A percentile compares a stretch with the other conserved stretches of the same genome.
Conservation (phyloP, 2,329 filamentous ascomycete species). For the Apiospora hydei region DNA sequence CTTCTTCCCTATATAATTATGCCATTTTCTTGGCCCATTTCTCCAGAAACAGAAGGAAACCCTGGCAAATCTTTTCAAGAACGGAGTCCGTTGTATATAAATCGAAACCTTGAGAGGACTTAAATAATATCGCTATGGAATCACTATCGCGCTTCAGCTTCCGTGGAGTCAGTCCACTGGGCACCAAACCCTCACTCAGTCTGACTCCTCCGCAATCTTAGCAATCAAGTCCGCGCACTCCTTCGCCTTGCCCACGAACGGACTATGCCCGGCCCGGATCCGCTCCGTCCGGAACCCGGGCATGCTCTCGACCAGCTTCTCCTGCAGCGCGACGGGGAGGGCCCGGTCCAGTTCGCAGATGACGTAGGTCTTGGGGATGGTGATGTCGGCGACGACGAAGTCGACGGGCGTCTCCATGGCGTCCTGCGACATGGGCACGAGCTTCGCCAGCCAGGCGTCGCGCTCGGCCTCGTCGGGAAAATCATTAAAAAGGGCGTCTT, state of each 20-base stretch:
- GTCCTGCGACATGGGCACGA: neutral
- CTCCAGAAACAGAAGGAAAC: too few species aligned
- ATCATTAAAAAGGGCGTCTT: neutral
- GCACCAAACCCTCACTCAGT: neutral
- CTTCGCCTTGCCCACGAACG: conserved; percentile 18
- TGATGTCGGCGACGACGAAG: neutral
- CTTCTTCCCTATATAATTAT: too few species aligned
- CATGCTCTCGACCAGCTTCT: conserved; percentile 11
- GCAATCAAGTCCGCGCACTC: conserved; percentile 9
- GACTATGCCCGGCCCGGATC: conserved; percentile 23
- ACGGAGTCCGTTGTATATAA: too few species aligned
- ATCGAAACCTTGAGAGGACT: too few species aligned
- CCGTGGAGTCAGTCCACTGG: too few species aligned
- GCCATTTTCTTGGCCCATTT: too few species aligned
- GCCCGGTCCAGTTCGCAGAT: neutral
- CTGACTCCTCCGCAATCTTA: neutral
- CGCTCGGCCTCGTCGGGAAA: neutral
- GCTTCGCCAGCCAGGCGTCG: neutral
- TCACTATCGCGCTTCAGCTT: too few species aligned
- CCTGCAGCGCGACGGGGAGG: conserved; percentile 22
- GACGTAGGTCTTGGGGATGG: conserved; percentile 9
- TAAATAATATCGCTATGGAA: too few species aligned
- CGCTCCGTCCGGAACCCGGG: conserved; percentile 11
- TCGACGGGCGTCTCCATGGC: neutral
- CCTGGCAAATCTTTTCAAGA: too few species aligned